phyloP scores from a whole-genome alignment of 805 yeast species.

The Yamadazyma ubonensis region DNA sequence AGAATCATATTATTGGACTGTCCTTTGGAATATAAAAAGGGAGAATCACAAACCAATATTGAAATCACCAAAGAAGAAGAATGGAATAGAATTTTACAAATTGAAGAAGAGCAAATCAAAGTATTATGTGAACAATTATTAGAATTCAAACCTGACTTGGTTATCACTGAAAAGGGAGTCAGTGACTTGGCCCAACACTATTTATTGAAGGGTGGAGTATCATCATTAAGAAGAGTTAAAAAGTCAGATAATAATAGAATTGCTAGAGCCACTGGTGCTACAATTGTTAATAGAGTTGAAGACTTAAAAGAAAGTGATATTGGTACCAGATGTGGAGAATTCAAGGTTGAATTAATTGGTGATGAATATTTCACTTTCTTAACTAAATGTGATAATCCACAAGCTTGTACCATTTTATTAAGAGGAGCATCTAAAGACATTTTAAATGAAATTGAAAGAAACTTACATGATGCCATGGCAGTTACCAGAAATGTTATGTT shows the following conservation, averaged over 20 bases:
- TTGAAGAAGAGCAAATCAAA: constrained; percentile 97
- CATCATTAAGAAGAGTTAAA: constrained; percentile 90
- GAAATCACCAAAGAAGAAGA: constrained; percentile 95
- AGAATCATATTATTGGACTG: constrained; percentile 87
- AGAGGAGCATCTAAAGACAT: constrained; percentile 98
- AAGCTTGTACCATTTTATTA: constrained; percentile 88
- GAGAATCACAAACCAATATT: constrained; percentile 97
- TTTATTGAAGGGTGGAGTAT: constrained; percentile 86
- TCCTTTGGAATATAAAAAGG: constrained; percentile 97
- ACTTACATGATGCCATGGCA: constrained; percentile 97
- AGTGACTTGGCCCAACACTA: constrained; percentile 97
- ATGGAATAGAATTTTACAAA: constrained; percentile 92
- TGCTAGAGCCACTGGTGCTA: constrained; percentile 96
- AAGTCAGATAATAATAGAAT: constrained; percentile 96
- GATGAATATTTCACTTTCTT: constrained; percentile 93
- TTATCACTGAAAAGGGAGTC: constrained; percentile 97
- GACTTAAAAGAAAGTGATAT: constrained; percentile 89
- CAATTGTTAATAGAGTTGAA: constrained; percentile 92
- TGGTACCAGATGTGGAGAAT: constrained; percentile 85
- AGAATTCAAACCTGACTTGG: constrained; percentile 86
- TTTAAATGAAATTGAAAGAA: constrained; percentile 92
- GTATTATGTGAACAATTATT: constrained; percentile 81
- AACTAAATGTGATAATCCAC: constrained; percentile 77
- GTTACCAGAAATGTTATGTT: constrained; percentile 93
- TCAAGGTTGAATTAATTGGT: constrained; percentile 92